Percentiles rank a stretch among this genome's conserved stretches.
Evolutionary conservation across 805 yeast species (phyloP).

Genomic region (Lipomyces yamadae): DNA sequence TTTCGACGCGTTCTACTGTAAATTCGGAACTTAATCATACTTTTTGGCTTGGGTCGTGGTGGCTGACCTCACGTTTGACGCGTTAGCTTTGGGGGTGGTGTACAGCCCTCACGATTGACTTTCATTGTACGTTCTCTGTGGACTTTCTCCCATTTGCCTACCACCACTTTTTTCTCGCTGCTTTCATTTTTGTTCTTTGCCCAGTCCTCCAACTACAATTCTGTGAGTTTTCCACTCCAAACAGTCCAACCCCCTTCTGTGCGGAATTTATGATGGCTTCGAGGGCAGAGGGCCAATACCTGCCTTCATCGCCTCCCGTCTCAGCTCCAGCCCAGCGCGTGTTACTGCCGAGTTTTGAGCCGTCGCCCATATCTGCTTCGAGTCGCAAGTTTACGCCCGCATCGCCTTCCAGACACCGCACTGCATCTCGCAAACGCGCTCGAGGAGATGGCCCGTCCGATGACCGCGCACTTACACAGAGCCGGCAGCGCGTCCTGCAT

Average conservation of each 20-base stretch:
- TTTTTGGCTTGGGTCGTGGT: background rate
- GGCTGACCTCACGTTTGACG: background rate
- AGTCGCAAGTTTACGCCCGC: background rate
- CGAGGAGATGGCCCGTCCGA: slow-evolving; percentile 12
- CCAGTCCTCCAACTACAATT: background rate
- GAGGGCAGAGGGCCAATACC: slow-evolving; percentile 49
- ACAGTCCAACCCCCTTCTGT: background rate
- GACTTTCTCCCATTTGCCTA: background rate
- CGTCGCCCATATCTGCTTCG: slow-evolving; percentile 12
- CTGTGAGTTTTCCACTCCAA: background rate
- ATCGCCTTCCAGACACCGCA: slow-evolving; percentile 2
- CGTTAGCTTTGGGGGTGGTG: background rate
- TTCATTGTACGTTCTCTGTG: background rate
- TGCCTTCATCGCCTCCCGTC: slow-evolving; percentile 57
- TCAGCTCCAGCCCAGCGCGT: slow-evolving; percentile 20
- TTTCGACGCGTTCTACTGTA: no score
- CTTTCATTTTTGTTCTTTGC: background rate
- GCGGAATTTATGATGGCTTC: background rate
- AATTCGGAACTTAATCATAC: no score
- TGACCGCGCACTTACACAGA: slow-evolving; percentile 7
- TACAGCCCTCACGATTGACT: background rate
- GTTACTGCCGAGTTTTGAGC: slow-evolving; percentile 35
- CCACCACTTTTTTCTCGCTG: background rate
- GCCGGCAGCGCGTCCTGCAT: slow-evolving; percentile 10
- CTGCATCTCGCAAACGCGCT: slow-evolving; percentile 30